Evolutionary conservation across 306 rosid species (phyloP).

Genomic region (Potentilla sterilis): DNA sequence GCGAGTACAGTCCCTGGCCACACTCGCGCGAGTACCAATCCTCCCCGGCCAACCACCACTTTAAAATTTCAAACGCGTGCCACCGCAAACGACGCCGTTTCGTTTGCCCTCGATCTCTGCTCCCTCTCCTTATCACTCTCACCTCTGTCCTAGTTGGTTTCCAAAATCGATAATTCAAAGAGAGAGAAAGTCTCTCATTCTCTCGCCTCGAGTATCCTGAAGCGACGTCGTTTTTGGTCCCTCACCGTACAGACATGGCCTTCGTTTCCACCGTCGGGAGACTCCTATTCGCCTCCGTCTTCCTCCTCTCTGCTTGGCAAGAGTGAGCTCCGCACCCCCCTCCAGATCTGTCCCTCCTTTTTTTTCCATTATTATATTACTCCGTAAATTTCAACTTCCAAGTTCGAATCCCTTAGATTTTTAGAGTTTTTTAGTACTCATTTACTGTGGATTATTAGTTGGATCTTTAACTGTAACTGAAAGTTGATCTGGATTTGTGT

Average conservation of each 20-base stretch:
- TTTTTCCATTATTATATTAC: not conserved
- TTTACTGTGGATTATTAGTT: not conserved
- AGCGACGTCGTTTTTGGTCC: constrained; percentile 27
- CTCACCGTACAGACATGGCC: constrained; percentile 41
- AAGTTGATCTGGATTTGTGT: not conserved
- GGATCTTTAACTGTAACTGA: not conserved
- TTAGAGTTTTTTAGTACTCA: not conserved
- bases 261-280: constrained; percentile 58
- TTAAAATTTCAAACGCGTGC: constrained; percentile 8
- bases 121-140: not conserved
- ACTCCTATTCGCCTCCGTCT: constrained; percentile 56
- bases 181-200: not conserved
- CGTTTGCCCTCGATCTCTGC: constrained; percentile 2
- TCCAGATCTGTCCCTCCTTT: constrained; percentile 32
- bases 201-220: not conserved
- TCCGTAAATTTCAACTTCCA: not conserved
- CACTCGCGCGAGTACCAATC: not conserved
- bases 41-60: not conserved
- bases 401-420: not conserved
- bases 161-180: not conserved
- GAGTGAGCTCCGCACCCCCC: constrained; percentile 39
- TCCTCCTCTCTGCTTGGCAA: constrained; percentile 61
- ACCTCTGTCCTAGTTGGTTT: constrained; percentile 8
- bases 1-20: not conserved
- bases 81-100: constrained; percentile 13